Base-by-base conservation (phyloP, 305 asterid species). In the Rubia tinctorum region DNA sequence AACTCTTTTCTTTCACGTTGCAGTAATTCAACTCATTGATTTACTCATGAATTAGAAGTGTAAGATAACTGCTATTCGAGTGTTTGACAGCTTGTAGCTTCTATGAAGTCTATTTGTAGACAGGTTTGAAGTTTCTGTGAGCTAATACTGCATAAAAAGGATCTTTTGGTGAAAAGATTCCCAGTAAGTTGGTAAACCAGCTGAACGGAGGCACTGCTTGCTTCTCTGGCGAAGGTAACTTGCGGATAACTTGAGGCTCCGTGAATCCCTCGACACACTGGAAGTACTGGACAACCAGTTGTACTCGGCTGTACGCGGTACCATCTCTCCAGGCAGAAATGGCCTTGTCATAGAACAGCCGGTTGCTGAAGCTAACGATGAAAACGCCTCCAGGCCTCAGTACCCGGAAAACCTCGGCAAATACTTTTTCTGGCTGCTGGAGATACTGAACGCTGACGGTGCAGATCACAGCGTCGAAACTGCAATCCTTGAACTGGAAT, bases 381-480 rank as follows among this genome's bases (percentile, higher is more conserved):
- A 90, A 86, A 6, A 90, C 84, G 0, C 98, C 98, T 53, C 97
- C 98, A 0, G 98, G 96, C 37, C 77, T 86, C 13, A 92, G 79
- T 20, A 90, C 69, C 15, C 94, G 86, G 49, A 80, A 89, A 4
- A 86, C 82, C 83, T 92, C 91, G 0, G 90, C 86, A 53, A 88
- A 92, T 7, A 90, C 93, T 91, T 86, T 89, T 74, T 92, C 98
- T 23, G 97, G 98, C 69, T 90, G 90, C 84, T 92, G 92, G 66
- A 92, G 91, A 77, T 92, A 92, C 82, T 92, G 98, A 43, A 92
- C 97, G 56, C 98, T 92, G n/a, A 90, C 96, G 1, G 97, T 88
- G 83, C 96, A 90, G 43, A 92, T 58, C 61, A 89, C 98, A 6
- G 96, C 98, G 76, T 90, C 91, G 55, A 90, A 83, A 45, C 92